phyloP scores from a whole-genome alignment of 495 filamentous ascomycete genomes.

The Penicillium roqueforti region DNA sequence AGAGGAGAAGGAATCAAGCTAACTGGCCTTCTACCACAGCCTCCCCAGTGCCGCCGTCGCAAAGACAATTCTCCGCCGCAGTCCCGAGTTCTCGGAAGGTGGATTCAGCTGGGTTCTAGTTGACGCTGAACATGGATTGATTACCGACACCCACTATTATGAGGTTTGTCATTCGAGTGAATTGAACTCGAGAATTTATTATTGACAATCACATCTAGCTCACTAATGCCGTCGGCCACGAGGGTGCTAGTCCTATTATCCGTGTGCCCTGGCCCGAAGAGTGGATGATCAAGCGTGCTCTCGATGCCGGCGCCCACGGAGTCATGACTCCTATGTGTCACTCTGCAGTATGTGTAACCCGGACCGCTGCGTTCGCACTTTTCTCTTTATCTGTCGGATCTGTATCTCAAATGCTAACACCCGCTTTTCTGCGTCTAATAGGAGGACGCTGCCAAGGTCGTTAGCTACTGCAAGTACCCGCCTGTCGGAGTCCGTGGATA shows the following conservation, averaged over 20 bases:
- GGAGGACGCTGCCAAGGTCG: conserved; percentile 57
- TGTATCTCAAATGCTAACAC: neutral
- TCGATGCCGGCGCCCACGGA: conserved; percentile 67
- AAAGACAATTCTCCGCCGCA: conserved; percentile 35
- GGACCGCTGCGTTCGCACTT: neutral
- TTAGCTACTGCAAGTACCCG: conserved; percentile 62
- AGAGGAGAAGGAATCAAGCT: neutral
- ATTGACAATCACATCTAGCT: conserved; percentile 15
- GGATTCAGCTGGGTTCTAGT: conserved; percentile 64
- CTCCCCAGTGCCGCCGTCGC: conserved; percentile 34
- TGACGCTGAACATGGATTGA: conserved; percentile 78
- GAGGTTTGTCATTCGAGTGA: conserved; percentile 20
- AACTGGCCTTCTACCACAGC: conserved; percentile 8
- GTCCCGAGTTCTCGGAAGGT: conserved; percentile 19
- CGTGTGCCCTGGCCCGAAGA: conserved; percentile 61
- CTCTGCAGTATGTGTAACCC: conserved; percentile 23
- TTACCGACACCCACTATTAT: conserved; percentile 36
- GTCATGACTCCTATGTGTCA: conserved; percentile 46
- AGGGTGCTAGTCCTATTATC: conserved; percentile 63
- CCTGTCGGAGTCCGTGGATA: conserved; percentile 60
- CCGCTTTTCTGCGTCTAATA: neutral
- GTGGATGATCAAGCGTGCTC: conserved; percentile 72
- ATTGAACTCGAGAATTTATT: neutral
- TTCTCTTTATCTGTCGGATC: neutral
- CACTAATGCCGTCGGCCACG: conserved; percentile 55